Conservation (phyloP, 108 stramenopile genomes). For the Nannochloropsis gaditana region DNA sequence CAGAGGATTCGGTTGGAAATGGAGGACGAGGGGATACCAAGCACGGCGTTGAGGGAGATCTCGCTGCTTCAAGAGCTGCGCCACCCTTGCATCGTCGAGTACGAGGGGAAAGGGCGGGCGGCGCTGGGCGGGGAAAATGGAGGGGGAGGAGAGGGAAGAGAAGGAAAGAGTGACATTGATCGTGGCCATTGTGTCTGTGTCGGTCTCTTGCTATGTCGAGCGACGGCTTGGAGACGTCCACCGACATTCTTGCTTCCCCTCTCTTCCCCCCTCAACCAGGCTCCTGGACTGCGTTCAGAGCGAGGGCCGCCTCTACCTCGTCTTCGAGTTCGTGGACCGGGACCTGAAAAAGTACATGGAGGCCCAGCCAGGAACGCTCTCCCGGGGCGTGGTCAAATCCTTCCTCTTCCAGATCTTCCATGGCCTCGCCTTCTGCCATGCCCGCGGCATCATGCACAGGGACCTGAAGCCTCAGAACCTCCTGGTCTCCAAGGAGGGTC, state of each 20-base stretch:
- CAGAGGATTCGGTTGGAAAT: constrained; percentile 75
- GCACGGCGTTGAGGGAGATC: constrained; percentile 89
- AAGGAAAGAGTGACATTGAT: not conserved
- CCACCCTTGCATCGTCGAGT: constrained; percentile 69
- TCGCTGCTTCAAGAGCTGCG: constrained; percentile 74
- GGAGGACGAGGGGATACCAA: constrained; percentile 96
- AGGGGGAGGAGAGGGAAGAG: not conserved
- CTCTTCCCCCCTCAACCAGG: constrained; percentile 5
- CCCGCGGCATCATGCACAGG: constrained; percentile 36
- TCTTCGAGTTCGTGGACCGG: constrained; percentile 89
- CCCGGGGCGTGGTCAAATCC: constrained; percentile 64
- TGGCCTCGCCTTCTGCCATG: constrained; percentile 32
- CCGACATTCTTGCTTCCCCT: not conserved
- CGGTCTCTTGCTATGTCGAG: too few species aligned
- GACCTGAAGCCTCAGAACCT: constrained; percentile 93
- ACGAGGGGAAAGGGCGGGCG: constrained; percentile 18
- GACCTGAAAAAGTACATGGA: constrained; percentile 93
- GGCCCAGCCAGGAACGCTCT: constrained; percentile 54
- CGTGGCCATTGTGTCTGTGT: too few species aligned
- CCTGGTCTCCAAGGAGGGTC: constrained; percentile 79
- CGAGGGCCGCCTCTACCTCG: constrained; percentile 69
- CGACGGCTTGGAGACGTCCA: too few species aligned
- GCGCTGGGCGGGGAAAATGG: not conserved
- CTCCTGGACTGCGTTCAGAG: constrained; percentile 49
- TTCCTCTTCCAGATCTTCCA: constrained; percentile 27